Conservation (phyloP, 2,329 filamentous ascomycete genomes). For the Claviceps cyperi region DNA sequence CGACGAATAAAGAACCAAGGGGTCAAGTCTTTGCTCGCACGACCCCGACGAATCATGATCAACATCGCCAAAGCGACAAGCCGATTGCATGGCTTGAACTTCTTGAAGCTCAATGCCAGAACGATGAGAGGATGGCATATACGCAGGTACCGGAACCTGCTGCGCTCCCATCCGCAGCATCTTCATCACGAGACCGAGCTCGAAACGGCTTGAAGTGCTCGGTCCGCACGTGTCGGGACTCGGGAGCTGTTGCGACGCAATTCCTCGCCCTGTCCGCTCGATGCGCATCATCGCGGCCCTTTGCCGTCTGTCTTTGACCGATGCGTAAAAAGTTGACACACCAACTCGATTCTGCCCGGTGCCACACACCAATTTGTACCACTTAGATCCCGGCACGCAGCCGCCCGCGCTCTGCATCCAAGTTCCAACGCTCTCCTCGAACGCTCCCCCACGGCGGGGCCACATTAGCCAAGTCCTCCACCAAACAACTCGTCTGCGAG, state of each 20-base stretch:
- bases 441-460: neutral
- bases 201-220: neutral
- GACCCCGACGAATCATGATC: neutral
- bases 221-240: neutral
- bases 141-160: neutral
- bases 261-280: neutral
- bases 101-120: neutral
- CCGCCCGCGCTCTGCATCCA: constrained; percentile 6
- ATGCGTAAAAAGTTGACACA: no score
- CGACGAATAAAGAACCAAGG: no score
- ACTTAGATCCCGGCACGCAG: constrained; percentile 2
- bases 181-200: neutral
- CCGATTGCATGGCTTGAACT: no score
- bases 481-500: constrained; percentile 5
- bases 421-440: constrained; percentile 5
- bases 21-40: neutral
- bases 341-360: no score
- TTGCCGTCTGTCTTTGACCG: neutral
- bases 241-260: neutral
- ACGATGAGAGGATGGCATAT: neutral
- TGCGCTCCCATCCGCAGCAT: neutral
- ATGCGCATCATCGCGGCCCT: neutral
- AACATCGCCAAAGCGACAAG: neutral
- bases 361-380: neutral
- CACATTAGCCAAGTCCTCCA: constrained; percentile 4